Base-by-base conservation (phyloP, 306 rosid species). In the Pterocarpus santalinus region DNA sequence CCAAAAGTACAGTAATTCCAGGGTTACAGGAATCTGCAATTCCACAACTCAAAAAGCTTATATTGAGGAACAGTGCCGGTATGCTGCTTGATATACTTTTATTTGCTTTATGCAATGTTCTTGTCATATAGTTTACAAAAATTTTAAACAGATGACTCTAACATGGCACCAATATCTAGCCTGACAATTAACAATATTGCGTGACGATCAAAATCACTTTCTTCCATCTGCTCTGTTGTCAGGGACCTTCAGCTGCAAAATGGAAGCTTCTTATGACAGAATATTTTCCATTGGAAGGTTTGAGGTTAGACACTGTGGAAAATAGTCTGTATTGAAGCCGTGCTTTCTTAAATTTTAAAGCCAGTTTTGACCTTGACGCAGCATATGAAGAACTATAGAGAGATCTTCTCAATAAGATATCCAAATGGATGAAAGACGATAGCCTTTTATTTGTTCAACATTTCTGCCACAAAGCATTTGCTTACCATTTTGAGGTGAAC, bases 311-410 rank as follows among this genome's bases (percentile, higher is more conserved):
- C 3, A 65, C 72, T 73, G 51, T 16, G 52, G 8, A 7, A 39
- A 39, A 34, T 66, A 35, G 3, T 77, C 38, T 32, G 35, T 32
- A n/a, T 44, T 68, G 55, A 46, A 61, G 41, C 39, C 28, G n/a
- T 47, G 49, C 30, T 72, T 72, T 34, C 43, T 28, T 14, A 44
- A 33, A 0, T 2, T 67, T 78, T 69, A 47, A 28, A 71, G 61
- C 30, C 28, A 36, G 35, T 44, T 80, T 43, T 78, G 68, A 41
- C 47, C 53, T 46, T 72, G 85, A 70, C 51, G 72, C 87, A 95
- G 99, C 97, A 93, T 85, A 93, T 95, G 99, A 95, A 95, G 91
- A 95, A 95, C 88, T 95, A 95, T 47, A 86, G 81, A 83, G 90
- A 90, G 28, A 22, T 51, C 99, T 95, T 84, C 91, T 93, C 69